Evolutionary conservation across 2,329 filamentous ascomycete genomes (phyloP).

Genomic region (Botrytis elliptica): DNA sequence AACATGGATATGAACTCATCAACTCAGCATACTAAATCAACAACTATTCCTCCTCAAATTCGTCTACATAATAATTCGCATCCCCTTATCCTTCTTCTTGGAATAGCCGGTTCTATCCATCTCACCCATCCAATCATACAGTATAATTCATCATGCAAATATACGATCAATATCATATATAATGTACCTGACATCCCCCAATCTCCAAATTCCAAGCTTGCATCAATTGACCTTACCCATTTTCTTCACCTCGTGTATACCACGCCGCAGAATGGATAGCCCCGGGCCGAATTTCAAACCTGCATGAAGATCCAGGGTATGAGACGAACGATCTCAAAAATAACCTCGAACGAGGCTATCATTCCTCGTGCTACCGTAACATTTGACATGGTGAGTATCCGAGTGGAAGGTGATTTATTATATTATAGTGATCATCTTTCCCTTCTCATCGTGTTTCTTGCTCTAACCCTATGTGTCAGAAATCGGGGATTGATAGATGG

Average conservation of each 20-base stretch:
- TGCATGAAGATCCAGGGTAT: not conserved
- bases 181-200: not conserved
- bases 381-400: not conserved
- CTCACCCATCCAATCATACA: not conserved
- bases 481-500: not conserved
- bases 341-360: not conserved
- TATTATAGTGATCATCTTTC: not conserved
- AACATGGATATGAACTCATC: not conserved
- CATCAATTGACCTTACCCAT: not conserved
- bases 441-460: not conserved
- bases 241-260: not conserved
- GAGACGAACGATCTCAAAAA: not conserved
- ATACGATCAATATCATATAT: not conserved
- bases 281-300: not conserved
- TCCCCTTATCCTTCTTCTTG: not conserved
- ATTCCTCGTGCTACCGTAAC: not conserved
- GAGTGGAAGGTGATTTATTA: not conserved
- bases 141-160: not conserved
- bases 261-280: not conserved
- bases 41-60: not conserved
- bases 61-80: not conserved
- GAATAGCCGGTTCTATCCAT: not conserved
- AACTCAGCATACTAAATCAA: not conserved
- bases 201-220: not conserved
- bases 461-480: not conserved